These are phyloP conservation scores for Fraxinus floribunda DNA, from an alignment of 305 asterid genomes.

Conservation along the genomic window DNA sequence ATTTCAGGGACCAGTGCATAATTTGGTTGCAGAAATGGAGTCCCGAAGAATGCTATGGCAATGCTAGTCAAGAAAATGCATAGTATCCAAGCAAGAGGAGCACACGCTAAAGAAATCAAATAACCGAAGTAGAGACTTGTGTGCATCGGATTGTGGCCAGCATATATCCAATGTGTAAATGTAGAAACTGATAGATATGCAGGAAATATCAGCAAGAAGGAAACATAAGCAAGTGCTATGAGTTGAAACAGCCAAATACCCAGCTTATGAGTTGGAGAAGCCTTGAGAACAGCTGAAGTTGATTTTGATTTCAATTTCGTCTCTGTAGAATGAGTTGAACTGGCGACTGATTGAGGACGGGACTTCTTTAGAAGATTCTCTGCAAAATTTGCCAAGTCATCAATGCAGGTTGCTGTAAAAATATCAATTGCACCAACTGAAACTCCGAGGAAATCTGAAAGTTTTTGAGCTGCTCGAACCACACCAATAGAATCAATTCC, in stretches of 20 bases:
- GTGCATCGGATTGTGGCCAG: not conserved
- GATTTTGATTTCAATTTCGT: slow-evolving; percentile 12
- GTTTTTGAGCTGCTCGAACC: slow-evolving; percentile 62
- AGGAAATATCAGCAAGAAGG: slow-evolving; percentile 50
- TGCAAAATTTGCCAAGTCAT: slow-evolving; percentile 49
- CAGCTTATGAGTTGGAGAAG: slow-evolving; percentile 39
- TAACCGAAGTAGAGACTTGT: slow-evolving; percentile 21
- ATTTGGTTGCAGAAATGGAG: slow-evolving; percentile 55
- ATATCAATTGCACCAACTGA: slow-evolving; percentile 60
- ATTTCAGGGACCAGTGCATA: slow-evolving; percentile 43
- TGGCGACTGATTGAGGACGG: slow-evolving; percentile 23
- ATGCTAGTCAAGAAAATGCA: slow-evolving; percentile 49
- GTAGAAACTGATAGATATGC: slow-evolving; percentile 43
- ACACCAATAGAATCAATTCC: slow-evolving; percentile 61
- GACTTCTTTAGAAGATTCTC: slow-evolving; percentile 41
- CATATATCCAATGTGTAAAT: slow-evolving; percentile 26
- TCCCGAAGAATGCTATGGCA: slow-evolving; percentile 44
- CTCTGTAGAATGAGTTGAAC: slow-evolving; percentile 21
- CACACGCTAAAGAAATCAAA: slow-evolving; percentile 31
- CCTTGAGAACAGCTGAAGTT: slow-evolving; percentile 18
- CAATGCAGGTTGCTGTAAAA: slow-evolving; percentile 61
- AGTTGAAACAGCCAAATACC: slow-evolving; percentile 45
- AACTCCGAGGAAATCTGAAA: slow-evolving; percentile 50
- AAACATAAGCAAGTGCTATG: slow-evolving; percentile 43
- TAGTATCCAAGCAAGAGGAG: slow-evolving; percentile 56